phyloP scores from a whole-genome alignment of 495 filamentous ascomycete species.

The Lasiosphaeris hirsuta region DNA sequence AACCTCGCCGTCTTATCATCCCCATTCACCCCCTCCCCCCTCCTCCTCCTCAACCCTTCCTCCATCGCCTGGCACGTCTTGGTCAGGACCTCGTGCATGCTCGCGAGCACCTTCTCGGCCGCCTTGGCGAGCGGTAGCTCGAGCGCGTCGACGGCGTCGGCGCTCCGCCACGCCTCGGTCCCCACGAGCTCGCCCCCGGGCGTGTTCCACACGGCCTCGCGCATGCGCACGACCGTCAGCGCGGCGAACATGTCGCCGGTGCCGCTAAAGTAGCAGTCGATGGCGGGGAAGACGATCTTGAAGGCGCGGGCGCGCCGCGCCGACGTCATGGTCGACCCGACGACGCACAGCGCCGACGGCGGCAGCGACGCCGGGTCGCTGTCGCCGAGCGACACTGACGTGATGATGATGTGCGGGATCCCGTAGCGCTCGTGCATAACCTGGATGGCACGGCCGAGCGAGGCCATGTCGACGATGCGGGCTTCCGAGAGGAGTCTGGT shows the following conservation, averaged over 20 bases:
- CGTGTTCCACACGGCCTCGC: conserved; percentile 61
- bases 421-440: conserved; percentile 71
- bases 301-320: conserved; percentile 69
- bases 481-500: conserved; percentile 72
- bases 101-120: conserved; percentile 81
- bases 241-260: conserved; percentile 99
- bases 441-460: conserved; percentile 68
- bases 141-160: conserved; percentile 60
- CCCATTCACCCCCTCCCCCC: conserved; percentile 27
- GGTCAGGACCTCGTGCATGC: conserved; percentile 82
- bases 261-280: conserved; percentile 90
- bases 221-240: conserved; percentile 79
- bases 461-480: conserved; percentile 73
- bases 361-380: neutral
- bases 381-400: conserved; percentile 62
- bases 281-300: conserved; percentile 75
- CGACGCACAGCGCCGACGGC: conserved; percentile 59
- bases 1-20: conserved; percentile 64
- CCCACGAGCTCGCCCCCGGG: conserved; percentile 22
- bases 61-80: conserved; percentile 67
- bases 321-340: conserved; percentile 71
- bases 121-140: conserved; percentile 80
- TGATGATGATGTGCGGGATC: conserved; percentile 89
- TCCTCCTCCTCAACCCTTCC: conserved; percentile 22
- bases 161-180: conserved; percentile 62